Percentiles rank a stretch among this genome's conserved stretches.
These are phyloP conservation scores for Linnemannia exigua DNA, from an alignment of 192 early-diverging fungal species.

Conservation along the genomic window DNA sequence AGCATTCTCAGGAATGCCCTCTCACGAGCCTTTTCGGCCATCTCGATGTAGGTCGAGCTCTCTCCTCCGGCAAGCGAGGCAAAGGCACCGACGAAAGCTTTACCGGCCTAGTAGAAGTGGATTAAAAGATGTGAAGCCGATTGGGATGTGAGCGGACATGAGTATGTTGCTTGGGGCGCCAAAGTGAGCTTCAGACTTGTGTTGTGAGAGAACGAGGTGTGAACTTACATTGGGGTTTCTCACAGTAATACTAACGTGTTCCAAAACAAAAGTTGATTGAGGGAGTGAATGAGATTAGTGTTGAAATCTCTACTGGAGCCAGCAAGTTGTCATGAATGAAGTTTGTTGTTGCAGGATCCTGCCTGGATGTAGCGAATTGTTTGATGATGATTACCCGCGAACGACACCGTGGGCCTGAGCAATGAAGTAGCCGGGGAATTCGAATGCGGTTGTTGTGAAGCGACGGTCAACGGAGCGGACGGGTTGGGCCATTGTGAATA, in stretches of 20 bases:
- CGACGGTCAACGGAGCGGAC: slow-evolving; percentile 54
- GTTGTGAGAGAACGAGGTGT: no score
- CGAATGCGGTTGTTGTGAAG: slow-evolving; percentile 53
- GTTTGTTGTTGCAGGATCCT: background rate
- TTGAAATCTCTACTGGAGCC: background rate
- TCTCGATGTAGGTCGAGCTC: slow-evolving; percentile 50
- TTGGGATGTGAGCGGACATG: no score
- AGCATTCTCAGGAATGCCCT: slow-evolving; percentile 47
- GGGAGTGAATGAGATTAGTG: background rate
- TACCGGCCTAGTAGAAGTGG: slow-evolving; percentile 26
- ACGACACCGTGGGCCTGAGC: slow-evolving; percentile 54
- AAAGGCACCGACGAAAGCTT: slow-evolving; percentile 32
- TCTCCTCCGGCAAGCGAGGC: slow-evolving; percentile 48
- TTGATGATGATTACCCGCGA: slow-evolving; percentile 38
- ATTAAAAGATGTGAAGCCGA: no score
- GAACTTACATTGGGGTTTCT: slow-evolving; percentile 52
- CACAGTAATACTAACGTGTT: slow-evolving; percentile 29
- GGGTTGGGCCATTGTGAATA: slow-evolving; percentile 34
- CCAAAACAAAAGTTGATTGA: background rate
- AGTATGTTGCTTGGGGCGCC: no score
- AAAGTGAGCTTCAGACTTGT: no score
- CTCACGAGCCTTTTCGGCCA: slow-evolving; percentile 55
- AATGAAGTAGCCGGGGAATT: slow-evolving; percentile 48
- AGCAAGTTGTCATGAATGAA: background rate
- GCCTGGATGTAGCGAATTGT: background rate